These are phyloP conservation scores for Eleusine indica DNA, from an alignment of 176 grass and related monocot genomes.

Conservation along the genomic window DNA sequence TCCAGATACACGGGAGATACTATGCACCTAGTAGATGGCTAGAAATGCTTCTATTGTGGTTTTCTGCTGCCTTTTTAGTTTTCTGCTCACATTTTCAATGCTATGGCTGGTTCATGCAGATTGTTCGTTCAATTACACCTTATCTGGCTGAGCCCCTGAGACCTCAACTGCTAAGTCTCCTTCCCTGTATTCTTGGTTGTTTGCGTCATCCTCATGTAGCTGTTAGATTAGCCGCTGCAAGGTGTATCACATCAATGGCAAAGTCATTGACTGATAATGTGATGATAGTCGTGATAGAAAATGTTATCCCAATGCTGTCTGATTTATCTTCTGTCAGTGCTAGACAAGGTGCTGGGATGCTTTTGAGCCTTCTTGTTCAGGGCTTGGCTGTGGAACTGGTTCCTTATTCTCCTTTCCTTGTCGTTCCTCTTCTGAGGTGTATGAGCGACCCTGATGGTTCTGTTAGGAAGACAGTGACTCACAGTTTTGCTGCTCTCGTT, in stretches of 20 bases:
- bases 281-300: slow-evolving; percentile 90
- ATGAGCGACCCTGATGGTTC: slow-evolving; percentile 92
- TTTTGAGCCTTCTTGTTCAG: slow-evolving; percentile 97
- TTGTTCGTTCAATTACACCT: slow-evolving; percentile 81
- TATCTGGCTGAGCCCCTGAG: slow-evolving; percentile 63
- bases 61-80: not conserved
- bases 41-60: no score
- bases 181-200: slow-evolving; percentile 87
- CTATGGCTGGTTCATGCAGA: slow-evolving; percentile 49
- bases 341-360: slow-evolving; percentile 96
- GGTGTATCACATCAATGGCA: slow-evolving; percentile 96
- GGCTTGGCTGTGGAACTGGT: slow-evolving; percentile 85
- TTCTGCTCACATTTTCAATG: slow-evolving; percentile 28
- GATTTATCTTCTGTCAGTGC: slow-evolving; percentile 86
- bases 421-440: slow-evolving; percentile 96
- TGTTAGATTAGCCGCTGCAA: slow-evolving; percentile 94
- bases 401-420: slow-evolving; percentile 91
- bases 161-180: slow-evolving; percentile 82
- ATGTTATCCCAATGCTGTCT: slow-evolving; percentile 90
- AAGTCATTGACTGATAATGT: slow-evolving; percentile 80
- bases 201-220: slow-evolving; percentile 84
- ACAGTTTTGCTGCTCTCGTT: slow-evolving; percentile 97
- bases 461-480: slow-evolving; percentile 94
- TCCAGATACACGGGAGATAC: no score
- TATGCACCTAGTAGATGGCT: no score